phyloP scores from a whole-genome alignment of 331 rosid species.

The Pyracantha coccinea region DNA sequence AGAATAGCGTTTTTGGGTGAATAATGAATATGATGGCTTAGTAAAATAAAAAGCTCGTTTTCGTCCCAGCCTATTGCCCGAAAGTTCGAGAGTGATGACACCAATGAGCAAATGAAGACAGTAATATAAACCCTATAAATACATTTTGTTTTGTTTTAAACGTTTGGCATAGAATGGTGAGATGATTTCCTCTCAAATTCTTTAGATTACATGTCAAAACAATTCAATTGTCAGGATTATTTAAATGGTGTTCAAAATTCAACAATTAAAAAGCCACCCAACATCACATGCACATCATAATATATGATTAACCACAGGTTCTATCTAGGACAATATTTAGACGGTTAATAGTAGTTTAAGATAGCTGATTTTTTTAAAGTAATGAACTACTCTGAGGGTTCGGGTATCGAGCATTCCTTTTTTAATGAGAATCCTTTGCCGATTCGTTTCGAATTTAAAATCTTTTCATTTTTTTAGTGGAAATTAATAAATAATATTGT shows the following conservation, averaged over 20 bases:
- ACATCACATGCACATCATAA: background rate
- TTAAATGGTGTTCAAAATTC: background rate
- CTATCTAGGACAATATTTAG: background rate
- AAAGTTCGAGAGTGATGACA: no score
- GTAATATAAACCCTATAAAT: background rate
- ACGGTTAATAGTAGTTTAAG: background rate
- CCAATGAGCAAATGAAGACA: background rate
- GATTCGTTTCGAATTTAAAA: no score
- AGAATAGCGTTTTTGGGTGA: fast-evolving
- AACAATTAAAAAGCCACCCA: background rate
- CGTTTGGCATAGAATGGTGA: background rate
- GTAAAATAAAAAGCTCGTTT: background rate
- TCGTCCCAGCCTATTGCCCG: background rate
- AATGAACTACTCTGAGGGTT: background rate
- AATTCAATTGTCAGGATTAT: background rate
- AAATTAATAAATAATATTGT: no score
- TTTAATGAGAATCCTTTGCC: no score
- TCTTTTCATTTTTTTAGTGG: no score
- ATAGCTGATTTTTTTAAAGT: background rate
- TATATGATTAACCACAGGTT: background rate
- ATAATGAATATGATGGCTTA: background rate
- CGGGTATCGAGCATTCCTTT: no score
- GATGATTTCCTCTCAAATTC: background rate
- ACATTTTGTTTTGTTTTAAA: background rate
- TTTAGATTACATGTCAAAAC: background rate